phyloP scores from a whole-genome alignment of 495 filamentous ascomycete genomes.

The Hyaloscypha variabilis region DNA sequence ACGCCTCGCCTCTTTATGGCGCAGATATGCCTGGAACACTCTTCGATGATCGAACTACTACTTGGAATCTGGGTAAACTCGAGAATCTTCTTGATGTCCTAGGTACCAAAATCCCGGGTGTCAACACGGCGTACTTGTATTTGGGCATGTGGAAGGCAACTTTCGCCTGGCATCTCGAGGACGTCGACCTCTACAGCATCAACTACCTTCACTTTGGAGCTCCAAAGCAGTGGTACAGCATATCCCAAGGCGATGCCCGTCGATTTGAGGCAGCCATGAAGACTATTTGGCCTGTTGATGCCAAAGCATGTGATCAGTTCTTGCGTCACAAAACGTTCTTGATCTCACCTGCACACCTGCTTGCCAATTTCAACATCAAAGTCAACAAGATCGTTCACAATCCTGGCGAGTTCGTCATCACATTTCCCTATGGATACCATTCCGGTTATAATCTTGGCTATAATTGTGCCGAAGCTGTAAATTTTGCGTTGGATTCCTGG shows the following conservation, averaged over 20 bases:
- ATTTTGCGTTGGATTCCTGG: slow-evolving; percentile 95
- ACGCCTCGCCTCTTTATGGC: slow-evolving; percentile 91
- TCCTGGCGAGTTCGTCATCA: slow-evolving; percentile 98
- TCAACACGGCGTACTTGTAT: slow-evolving; percentile 98
- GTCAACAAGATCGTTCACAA: slow-evolving; percentile 96
- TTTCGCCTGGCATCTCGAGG: slow-evolving; percentile 98
- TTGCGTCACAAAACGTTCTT: slow-evolving; percentile 97
- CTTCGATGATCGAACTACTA: slow-evolving; percentile 84
- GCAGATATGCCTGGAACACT: slow-evolving; percentile 95
- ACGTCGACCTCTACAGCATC: slow-evolving; percentile 98
- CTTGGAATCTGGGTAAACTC: slow-evolving; percentile 94
- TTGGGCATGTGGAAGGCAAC: slow-evolving; percentile 99
- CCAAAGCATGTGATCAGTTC: slow-evolving; percentile 97
- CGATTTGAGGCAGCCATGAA: slow-evolving; percentile 95
- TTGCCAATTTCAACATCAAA: slow-evolving; percentile 86
- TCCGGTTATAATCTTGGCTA: slow-evolving; percentile 98
- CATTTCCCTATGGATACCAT: slow-evolving; percentile 97
- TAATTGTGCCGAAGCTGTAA: slow-evolving; percentile 98
- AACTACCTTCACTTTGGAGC: slow-evolving; percentile 99
- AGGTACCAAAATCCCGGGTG: slow-evolving; percentile 92
- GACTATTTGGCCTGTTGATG: slow-evolving; percentile 90
- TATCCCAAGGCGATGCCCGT: slow-evolving; percentile 93
- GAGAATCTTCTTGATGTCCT: slow-evolving; percentile 92
- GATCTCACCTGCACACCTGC: slow-evolving; percentile 88
- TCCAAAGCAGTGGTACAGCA: slow-evolving; percentile 99